Evolutionary conservation across 441 rosid species (phyloP), one percentile per base, ranked within the genome.

Genomic region (Rhodomyrtus psidioides): DNA sequence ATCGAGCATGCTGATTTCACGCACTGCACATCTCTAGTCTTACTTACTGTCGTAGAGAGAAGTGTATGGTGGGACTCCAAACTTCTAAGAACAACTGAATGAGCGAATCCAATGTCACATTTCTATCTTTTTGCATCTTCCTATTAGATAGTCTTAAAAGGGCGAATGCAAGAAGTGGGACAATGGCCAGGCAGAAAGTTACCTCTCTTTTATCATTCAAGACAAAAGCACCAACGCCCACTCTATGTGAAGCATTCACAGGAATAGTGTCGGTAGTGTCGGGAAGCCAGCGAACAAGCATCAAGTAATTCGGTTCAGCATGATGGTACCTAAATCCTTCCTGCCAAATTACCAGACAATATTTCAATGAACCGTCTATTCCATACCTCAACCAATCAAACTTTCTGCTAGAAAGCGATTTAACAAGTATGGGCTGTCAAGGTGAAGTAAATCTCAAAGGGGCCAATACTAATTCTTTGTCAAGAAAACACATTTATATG

Each of bases 181-280:
- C 15, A 65, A 34, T 70, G 49, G 49, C 9, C 21, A 39, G 9
- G 79, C 8, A 70, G 79, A 70, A 70, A 70, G 51, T 39, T 49
- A 86, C 88, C 88, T 86, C 88, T 70, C 23, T 34, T 49, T 83
- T 86, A 28, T 83, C 86, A 83, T 86, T 86, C 79, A 86, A 24
- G 79, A 86, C 88, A 4, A 86, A 86, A 83, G 88, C 88, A 34
- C 86, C 86, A 24, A 86, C 51, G n/a, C 86, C 85, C 70, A 86
- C 88, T 49, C 88, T 82, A 75, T 86, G 88, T 27, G 88, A 86
- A 83, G 88, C 88, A 75, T 86, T 86, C 13, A n/a, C 14, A 65
- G 88, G 88, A 58, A 86, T 1, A 28, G 85, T 83, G 53, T 83
- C 54, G 1, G 15, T 10, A 57, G 83, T 74, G 1, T 84, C 46